Evolutionary conservation across 2,329 filamentous ascomycete species (phyloP), one percentile per base, ranked within the genome.

Genomic region (Talaromyces sp.): DNA sequence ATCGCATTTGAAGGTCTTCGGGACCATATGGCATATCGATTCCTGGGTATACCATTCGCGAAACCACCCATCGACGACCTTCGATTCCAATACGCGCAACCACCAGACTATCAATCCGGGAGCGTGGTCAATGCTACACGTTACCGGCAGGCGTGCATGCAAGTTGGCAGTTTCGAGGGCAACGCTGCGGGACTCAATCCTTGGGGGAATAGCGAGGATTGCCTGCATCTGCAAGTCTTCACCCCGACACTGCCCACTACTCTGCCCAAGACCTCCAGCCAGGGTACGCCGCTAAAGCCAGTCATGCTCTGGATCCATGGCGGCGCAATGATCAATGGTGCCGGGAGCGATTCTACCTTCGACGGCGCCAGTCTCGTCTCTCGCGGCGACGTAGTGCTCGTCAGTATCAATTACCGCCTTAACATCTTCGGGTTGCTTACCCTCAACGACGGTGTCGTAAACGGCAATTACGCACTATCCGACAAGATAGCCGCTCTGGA

Each of bases 401-500:
- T 85, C 3, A 72, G 79, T 31, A 75, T 82, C 58, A 79, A 82
- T 63, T 81, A 81, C 57, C 74, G 80, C 4, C 69, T 82, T 13
- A 81, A 80, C 52, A 76, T 81, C 16, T 81, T 84, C 62, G 3
- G 57, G 82, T n/a, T 83, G 83, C 68, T 83, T 82, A 79, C 77
- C 10, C 80, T 83, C 63, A 79, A 80, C 0, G 76, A 81, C 56
- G 76, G 74, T 1, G 72, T 71, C 16, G 31, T 62, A 7, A 63
- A 56, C 13, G 60, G 60, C 1, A 83, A 80, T 4, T 72, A 81
- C 1, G 79, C 75, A 67, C 77, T 72, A 67, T 82, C 70, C 64
- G 75, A 68, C 39, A 73, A 76, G 62, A 70, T 72, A 14, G 68
- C 75, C 0, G 75, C 71, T 3, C 74, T 80, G 24, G 72, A 76